Base-by-base conservation (phyloP, 306 rosid species). In the barrel medic (Medicago truncatula) region DNA sequence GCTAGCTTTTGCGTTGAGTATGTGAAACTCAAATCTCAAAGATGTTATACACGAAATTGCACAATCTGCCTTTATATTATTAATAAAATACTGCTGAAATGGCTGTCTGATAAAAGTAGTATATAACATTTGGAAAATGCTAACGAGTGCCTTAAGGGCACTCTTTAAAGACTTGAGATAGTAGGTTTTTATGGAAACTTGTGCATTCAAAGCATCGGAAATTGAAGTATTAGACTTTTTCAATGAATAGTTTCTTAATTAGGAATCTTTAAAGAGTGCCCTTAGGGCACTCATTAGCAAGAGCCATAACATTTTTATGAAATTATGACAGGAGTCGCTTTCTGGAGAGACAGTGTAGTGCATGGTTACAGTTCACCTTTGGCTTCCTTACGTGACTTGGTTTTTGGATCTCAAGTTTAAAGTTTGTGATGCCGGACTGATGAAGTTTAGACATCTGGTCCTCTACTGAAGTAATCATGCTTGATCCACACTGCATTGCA, bases 311-410 rank as follows among this genome's bases (percentile, higher is more conserved):
- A 41, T 41, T 21, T 67, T 67, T 67, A 14, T 67, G 38, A 21
- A 67, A 67, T 43, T 38, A 43, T 28, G 54, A 61, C 79, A 86
- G 89, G 83, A 63, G 11, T 71, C 73, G 46, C 86, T 68, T 81
- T 86, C 61, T 84, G 90, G 90, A 86, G 83, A 79, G 90, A 86
- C 61, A 52, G 86, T 15, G 67, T 8, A 34, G 87, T 72, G 28
- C 82, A 70, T 71, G 87, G 86, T 76, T 43, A 81, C 75, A 54
- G 56, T 25, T 83, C 90, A 65, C 87, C 90, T 54, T 73, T 81
- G 78, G 31, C 67, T 54, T 81, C 90, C 43, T 0, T 86, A 40
- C 79, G 70, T 15, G 87, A 73, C 50, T 73, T 86, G 78, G 70
- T 83, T 49, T 83, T 54, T 63, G 83, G 85, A 71, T 62, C 82